Evolutionary conservation across 148 eudicot species (phyloP).

Genomic region (Cornus kousa): DNA sequence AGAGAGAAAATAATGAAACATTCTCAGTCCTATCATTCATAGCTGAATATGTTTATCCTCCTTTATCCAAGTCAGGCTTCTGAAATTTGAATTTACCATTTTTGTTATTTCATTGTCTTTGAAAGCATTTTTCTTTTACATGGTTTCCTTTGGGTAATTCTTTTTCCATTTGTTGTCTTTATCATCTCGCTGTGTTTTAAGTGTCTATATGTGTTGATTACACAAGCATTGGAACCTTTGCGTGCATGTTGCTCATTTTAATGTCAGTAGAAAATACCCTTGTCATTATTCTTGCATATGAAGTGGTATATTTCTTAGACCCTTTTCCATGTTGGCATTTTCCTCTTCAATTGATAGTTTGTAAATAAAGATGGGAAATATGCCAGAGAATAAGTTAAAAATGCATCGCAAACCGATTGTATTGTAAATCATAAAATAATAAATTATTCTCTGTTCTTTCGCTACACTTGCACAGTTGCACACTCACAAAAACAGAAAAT

Average conservation of each 20-base stretch:
- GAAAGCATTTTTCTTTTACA: background rate
- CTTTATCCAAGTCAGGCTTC: background rate
- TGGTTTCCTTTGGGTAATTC: background rate
- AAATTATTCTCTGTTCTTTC: too few species aligned
- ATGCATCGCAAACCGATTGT: too few species aligned
- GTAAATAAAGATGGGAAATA: too few species aligned
- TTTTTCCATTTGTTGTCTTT: background rate
- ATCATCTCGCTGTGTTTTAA: background rate
- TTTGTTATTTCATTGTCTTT: background rate
- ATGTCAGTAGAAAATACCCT: background rate
- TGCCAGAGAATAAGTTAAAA: too few species aligned
- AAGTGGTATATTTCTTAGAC: background rate
- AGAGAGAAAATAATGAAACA: background rate
- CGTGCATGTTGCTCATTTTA: background rate
- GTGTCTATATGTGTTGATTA: background rate
- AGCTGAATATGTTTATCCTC: slow-evolving; percentile 4
- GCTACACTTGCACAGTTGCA: too few species aligned
- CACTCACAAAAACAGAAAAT: too few species aligned
- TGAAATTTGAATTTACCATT: background rate
- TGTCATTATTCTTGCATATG: background rate
- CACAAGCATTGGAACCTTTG: background rate
- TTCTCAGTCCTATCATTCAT: background rate
- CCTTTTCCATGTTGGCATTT: too few species aligned
- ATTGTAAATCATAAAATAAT: too few species aligned
- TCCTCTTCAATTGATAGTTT: too few species aligned